phyloP scores from a whole-genome alignment of 202 grass and related monocot species.

The Zizania palustris region DNA sequence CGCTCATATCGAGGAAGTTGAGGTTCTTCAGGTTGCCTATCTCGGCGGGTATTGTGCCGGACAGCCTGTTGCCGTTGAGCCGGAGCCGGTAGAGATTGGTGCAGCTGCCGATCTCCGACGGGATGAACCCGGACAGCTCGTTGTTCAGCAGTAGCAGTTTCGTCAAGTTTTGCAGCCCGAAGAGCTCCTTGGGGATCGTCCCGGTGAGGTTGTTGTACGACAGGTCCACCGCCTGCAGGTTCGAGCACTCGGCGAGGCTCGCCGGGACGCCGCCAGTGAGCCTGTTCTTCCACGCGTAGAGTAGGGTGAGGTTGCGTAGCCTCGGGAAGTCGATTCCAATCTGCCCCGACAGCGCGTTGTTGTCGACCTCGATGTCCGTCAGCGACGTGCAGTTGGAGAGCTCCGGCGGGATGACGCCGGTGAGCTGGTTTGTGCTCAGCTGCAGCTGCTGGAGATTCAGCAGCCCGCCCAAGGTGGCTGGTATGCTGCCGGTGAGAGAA shows the following conservation, averaged over 20 bases:
- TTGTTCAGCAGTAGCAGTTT: conserved; percentile 83
- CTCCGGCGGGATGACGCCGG: conserved; percentile 67
- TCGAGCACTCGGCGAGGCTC: conserved; percentile 59
- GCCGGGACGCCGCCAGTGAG: conserved; percentile 76
- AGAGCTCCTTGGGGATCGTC: conserved; percentile 66
- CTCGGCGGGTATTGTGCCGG: conserved; percentile 68
- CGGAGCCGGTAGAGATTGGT: conserved; percentile 79
- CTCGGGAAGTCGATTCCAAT: conserved; percentile 72
- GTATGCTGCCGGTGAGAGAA: conserved; percentile 71
- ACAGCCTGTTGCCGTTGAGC: conserved; percentile 70
- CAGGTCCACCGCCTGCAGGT: conserved; percentile 81
- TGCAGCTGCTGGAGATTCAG: conserved; percentile 77
- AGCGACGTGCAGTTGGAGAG: conserved; percentile 81
- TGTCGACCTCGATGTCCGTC: conserved; percentile 82
- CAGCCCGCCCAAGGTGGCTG: conserved; percentile 57
- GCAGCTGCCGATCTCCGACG: conserved; percentile 86
- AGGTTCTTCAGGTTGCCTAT: conserved; percentile 70
- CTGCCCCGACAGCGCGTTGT: conserved; percentile 82
- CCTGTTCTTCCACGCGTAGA: conserved; percentile 94
- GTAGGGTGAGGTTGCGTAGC: conserved; percentile 77
- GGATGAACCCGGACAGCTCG: conserved; percentile 74
- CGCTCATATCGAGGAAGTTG: conserved; percentile 90
- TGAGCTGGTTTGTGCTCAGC: conserved; percentile 89
- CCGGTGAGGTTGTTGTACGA: conserved; percentile 90
- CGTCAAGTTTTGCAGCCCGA: conserved; percentile 81